Evolutionary conservation across 2,329 filamentous ascomycete genomes (phyloP).

Genomic region (Penicillium capsulatum): DNA sequence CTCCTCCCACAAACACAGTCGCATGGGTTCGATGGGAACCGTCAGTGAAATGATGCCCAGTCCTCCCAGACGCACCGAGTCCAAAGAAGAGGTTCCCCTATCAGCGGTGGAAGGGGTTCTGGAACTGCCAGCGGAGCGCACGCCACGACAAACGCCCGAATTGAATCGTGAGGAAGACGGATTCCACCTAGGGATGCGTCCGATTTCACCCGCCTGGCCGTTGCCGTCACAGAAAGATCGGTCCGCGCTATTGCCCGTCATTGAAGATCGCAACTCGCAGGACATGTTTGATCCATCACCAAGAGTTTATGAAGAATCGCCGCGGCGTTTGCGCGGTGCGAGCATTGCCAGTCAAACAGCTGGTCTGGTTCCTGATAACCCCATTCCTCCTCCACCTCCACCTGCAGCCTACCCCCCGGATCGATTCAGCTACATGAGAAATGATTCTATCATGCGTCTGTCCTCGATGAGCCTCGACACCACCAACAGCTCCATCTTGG

Average conservation of each 20-base stretch:
- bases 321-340: conserved; percentile 25
- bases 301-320: conserved; percentile 22
- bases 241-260: conserved; percentile 22
- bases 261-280: conserved; percentile 20
- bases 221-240: conserved; percentile 23
- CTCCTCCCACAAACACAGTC: conserved; percentile 24
- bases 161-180: conserved; percentile 22
- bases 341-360: conserved; percentile 35
- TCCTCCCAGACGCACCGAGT: conserved; percentile 15
- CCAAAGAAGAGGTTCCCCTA: conserved; percentile 30
- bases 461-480: conserved; percentile 38
- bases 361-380: conserved; percentile 33
- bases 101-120: conserved; percentile 36
- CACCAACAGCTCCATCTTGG: conserved; percentile 38
- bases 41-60: conserved; percentile 27
- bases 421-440: conserved; percentile 32
- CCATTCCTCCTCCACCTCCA: conserved; percentile 35
- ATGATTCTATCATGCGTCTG: conserved; percentile 33
- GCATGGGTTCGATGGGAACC: conserved; percentile 31
- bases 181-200: conserved; percentile 25
- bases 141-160: conserved; percentile 36
- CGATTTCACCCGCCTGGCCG: conserved; percentile 32
- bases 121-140: conserved; percentile 36
- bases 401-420: conserved; percentile 29
- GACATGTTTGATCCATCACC: conserved; percentile 22